These are phyloP conservation scores for Mortierella sp. DNA, from an alignment of 371 early-diverging fungal genomes.

Conservation along the genomic window DNA sequence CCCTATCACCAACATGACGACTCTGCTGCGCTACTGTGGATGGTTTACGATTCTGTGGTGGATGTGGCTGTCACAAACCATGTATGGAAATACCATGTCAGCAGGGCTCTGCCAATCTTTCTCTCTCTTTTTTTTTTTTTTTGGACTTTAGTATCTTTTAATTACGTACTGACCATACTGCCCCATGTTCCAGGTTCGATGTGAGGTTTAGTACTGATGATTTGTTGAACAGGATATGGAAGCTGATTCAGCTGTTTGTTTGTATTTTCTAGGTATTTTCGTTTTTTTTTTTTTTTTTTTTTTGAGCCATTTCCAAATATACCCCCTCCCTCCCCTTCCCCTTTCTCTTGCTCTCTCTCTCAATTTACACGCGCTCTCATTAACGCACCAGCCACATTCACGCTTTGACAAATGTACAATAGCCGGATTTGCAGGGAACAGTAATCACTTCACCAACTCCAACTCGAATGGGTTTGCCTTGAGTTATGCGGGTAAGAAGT, in stretches of 20 bases:
- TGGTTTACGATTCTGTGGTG: conserved; percentile 73
- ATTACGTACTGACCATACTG: too few relatives aligned
- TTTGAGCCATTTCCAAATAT: too few relatives aligned
- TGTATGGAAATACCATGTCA: conserved; percentile 32
- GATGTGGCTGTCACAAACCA: conserved; percentile 68
- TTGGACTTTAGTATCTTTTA: too few relatives aligned
- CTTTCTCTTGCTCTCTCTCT: too few relatives aligned
- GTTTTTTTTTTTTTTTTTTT: too few relatives aligned
- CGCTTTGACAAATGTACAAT: neutral
- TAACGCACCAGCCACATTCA: too few relatives aligned
- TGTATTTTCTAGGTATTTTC: conserved; percentile 28
- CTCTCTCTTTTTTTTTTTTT: neutral
- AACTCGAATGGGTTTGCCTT: conserved; percentile 39
- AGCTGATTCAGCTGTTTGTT: conserved; percentile 34
- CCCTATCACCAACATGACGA: conserved; percentile 51
- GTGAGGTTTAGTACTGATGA: conserved; percentile 43
- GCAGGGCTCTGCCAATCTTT: neutral
- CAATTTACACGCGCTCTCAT: too few relatives aligned
- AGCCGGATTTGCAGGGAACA: conserved; percentile 38
- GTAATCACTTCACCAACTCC: conserved; percentile 30
- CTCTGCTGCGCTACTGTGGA: conserved; percentile 57
- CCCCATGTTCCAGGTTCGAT: conserved; percentile 23
- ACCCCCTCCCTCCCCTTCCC: too few relatives aligned
- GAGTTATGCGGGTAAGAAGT: conserved; percentile 27
- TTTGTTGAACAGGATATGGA: conserved; percentile 43